Percentiles rank a stretch among this genome's conserved stretches.
phyloP scores from a whole-genome alignment of 2,329 filamentous ascomycete species.

The Graphium sp. region DNA sequence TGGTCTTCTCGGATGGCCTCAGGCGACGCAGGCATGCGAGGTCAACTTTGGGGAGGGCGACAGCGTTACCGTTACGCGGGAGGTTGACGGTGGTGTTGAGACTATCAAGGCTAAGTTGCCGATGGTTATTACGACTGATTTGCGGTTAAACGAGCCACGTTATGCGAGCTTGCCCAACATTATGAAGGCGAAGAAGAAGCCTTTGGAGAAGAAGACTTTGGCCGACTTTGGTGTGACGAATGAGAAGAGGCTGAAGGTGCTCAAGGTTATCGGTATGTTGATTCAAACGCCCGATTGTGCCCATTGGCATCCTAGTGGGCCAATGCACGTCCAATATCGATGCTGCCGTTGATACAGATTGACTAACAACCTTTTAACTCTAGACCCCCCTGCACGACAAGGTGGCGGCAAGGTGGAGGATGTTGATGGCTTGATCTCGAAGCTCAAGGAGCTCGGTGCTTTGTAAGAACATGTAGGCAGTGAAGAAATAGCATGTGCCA shows the following conservation, averaged over 20 bases:
- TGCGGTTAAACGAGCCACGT: conserved; percentile 84
- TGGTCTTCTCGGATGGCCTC: conserved; percentile 77
- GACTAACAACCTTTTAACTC: conserved; percentile 2
- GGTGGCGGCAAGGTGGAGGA: conserved; percentile 95
- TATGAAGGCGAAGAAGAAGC: conserved; percentile 99
- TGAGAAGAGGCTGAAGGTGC: conserved; percentile 63
- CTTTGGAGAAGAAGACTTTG: conserved; percentile 78
- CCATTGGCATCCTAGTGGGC: too few species aligned
- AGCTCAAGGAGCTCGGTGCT: conserved; percentile 91
- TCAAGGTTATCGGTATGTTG: conserved; percentile 67
- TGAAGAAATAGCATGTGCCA: conserved; percentile 3
- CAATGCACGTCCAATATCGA: conserved; percentile 7
- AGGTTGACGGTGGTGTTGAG: conserved; percentile 92
- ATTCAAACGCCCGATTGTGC: too few species aligned
- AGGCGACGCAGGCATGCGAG: conserved; percentile 85
- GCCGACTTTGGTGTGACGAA: conserved; percentile 66
- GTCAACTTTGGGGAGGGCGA: conserved; percentile 60
- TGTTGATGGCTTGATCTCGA: conserved; percentile 83
- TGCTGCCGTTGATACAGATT: conserved; percentile 1
- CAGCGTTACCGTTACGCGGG: conserved; percentile 60
- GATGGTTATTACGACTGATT: conserved; percentile 86
- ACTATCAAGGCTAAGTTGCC: conserved; percentile 74
- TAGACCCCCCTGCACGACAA: conserved; percentile 72
- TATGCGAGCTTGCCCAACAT: conserved; percentile 96
- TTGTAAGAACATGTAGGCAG: conserved; percentile 46